Evolutionary conservation across 2,329 filamentous ascomycete species (phyloP).

Genomic region (Penicillium sp.): DNA sequence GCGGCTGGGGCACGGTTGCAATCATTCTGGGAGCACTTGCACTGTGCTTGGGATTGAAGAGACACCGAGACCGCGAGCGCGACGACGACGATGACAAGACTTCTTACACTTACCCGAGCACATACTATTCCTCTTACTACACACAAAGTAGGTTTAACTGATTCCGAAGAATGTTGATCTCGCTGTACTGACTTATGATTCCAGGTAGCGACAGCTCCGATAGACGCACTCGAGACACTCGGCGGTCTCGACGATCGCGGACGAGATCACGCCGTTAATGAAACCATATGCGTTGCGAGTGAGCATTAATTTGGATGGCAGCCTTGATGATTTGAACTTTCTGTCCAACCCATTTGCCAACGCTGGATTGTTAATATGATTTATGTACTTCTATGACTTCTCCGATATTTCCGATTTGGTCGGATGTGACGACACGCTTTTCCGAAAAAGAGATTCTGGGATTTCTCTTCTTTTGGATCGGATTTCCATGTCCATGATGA

Average conservation of each 20-base stretch:
- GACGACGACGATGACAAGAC: constrained; percentile 40
- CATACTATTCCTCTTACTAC: constrained; percentile 40
- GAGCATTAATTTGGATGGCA: too few relatives aligned
- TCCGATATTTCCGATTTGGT: constrained; percentile 4
- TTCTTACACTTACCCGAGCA: constrained; percentile 36
- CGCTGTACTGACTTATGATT: constrained; percentile 5
- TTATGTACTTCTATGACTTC: constrained; percentile 22
- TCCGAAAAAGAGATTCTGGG: constrained; percentile 12
- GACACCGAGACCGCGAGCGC: constrained; percentile 32
- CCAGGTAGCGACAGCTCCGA: constrained; percentile 44
- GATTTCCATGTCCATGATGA: neutral
- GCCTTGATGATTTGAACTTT: neutral
- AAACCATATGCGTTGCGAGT: too few relatives aligned
- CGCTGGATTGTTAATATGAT: constrained; percentile 16
- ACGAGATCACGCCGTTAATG: constrained; percentile 27
- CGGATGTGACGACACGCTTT: constrained; percentile 11
- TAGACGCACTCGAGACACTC: constrained; percentile 33
- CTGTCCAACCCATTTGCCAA: constrained; percentile 17
- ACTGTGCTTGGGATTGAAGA: constrained; percentile 43
- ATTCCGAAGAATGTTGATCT: neutral
- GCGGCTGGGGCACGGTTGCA: constrained; percentile 39
- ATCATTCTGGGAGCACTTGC: constrained; percentile 42
- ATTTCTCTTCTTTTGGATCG: constrained; percentile 2
- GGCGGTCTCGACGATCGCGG: constrained; percentile 27
- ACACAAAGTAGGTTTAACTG: constrained; percentile 37